Evolutionary conservation across 129 eudicot species (phyloP).

Genomic region (Calendula officinalis): DNA sequence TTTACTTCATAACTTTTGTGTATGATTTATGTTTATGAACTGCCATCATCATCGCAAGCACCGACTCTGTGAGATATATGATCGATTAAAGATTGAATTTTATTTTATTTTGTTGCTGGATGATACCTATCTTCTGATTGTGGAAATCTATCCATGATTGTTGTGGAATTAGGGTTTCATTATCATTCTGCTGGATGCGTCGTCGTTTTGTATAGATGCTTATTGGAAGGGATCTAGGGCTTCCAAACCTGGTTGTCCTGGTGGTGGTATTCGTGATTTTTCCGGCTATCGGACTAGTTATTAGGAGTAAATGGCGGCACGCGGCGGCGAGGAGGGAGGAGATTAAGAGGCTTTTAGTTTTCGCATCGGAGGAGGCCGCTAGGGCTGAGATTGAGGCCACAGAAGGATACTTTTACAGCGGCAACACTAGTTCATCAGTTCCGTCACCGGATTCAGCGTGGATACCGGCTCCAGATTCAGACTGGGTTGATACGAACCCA

Average conservation of each 20-base stretch:
- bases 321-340: conserved; percentile 66
- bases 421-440: conserved; percentile 5
- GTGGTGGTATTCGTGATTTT: conserved; percentile 38
- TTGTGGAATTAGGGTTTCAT: conserved; percentile 35
- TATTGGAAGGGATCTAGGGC: conserved; percentile 73
- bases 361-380: conserved; percentile 67
- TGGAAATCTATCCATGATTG: background rate
- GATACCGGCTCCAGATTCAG: conserved; percentile 14
- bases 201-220: conserved; percentile 59
- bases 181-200: conserved; percentile 35
- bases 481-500: no score
- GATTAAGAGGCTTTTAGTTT: conserved; percentile 51
- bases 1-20: conserved; percentile 1
- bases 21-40: conserved; percentile 22
- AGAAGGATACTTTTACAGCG: conserved; percentile 19
- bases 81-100: conserved; percentile 14
- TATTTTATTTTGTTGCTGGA: conserved; percentile 4
- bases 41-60: conserved; percentile 38
- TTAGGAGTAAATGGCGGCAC: conserved; percentile 59
- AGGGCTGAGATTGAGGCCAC: conserved; percentile 65
- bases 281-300: conserved; percentile 44
- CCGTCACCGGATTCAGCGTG: conserved; percentile 2
- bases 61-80: conserved; percentile 24
- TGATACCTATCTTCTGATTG: conserved; percentile 4
- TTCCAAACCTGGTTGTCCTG: conserved; percentile 49